These are phyloP conservation scores for Friedmanniomyces simplex DNA, from an alignment of 495 filamentous ascomycete species.

Conservation along the genomic window DNA sequence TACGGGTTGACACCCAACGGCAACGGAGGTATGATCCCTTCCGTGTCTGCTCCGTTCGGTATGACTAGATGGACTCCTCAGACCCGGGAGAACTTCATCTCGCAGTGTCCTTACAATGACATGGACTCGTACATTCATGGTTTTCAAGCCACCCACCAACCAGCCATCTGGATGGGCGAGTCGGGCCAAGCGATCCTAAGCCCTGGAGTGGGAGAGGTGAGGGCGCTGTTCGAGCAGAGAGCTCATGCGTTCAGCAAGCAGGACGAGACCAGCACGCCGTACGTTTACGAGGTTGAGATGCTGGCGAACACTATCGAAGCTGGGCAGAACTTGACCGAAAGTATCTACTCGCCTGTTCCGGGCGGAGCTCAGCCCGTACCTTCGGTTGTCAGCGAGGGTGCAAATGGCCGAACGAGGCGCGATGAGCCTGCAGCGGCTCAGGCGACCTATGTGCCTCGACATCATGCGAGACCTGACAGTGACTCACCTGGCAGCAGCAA, in stretches of 20 bases:
- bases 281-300: constrained; percentile 19
- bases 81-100: constrained; percentile 22
- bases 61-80: constrained; percentile 23
- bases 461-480: background rate
- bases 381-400: constrained; percentile 6
- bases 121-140: constrained; percentile 13
- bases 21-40: constrained; percentile 21
- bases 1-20: constrained; percentile 17
- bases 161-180: constrained; percentile 22
- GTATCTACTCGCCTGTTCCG: constrained; percentile 17
- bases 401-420: constrained; percentile 18
- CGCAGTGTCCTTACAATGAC: constrained; percentile 19
- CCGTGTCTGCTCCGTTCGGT: constrained; percentile 18
- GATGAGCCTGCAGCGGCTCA: background rate
- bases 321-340: constrained; percentile 15
- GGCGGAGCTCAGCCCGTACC: constrained; percentile 19
- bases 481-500: background rate
- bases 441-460: background rate
- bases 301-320: constrained; percentile 5
- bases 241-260: constrained; percentile 15
- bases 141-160: constrained; percentile 22
- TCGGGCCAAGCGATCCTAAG: constrained; percentile 19
- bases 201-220: constrained; percentile 15
- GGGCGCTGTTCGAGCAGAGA: constrained; percentile 16
- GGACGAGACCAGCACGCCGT: constrained; percentile 18